Conservation (phyloP, 148 eudicot genomes). For the Mesembryanthemum crystallinum region DNA sequence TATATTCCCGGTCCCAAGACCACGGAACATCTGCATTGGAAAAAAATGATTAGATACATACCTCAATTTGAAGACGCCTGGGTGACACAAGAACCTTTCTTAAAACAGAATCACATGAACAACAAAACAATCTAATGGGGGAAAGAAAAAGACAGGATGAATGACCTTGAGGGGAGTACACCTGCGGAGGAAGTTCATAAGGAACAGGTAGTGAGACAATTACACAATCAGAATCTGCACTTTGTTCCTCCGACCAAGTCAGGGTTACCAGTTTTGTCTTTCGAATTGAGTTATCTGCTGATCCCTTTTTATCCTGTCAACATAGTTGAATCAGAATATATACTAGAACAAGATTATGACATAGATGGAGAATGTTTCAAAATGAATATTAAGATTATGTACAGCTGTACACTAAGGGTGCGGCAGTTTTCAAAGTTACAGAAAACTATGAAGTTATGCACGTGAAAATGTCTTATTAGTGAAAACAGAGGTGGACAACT, state of each 20-base stretch:
- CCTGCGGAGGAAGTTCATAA: conserved; percentile 83
- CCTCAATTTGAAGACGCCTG: background rate
- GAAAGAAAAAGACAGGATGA: background rate
- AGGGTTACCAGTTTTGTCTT: conserved; percentile 69
- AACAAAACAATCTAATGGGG: background rate
- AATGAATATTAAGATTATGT: too few species aligned
- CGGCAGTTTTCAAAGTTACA: background rate
- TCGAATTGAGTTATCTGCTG: conserved; percentile 26
- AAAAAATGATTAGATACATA: background rate
- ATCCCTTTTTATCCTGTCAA: conserved; percentile 37
- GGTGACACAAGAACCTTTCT: background rate
- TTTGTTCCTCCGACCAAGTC: conserved; percentile 43
- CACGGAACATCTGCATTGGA: conserved; percentile 73
- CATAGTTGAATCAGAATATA: background rate
- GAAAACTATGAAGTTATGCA: background rate
- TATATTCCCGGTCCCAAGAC: conserved; percentile 89
- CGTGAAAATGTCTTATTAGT: background rate
- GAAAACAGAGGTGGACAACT: background rate
- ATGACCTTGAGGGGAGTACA: conserved; percentile 70
- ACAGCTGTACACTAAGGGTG: too few species aligned
- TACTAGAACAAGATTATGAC: background rate
- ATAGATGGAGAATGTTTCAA: too few species aligned
- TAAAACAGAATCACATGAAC: background rate
- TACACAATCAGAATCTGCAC: conserved; percentile 39
- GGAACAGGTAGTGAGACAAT: conserved; percentile 72